A percentile compares a stretch with the other conserved stretches of the same genome.
Evolutionary conservation across 2,329 filamentous ascomycete species (phyloP).

Genomic region (Torrubiella hemipterigena): DNA sequence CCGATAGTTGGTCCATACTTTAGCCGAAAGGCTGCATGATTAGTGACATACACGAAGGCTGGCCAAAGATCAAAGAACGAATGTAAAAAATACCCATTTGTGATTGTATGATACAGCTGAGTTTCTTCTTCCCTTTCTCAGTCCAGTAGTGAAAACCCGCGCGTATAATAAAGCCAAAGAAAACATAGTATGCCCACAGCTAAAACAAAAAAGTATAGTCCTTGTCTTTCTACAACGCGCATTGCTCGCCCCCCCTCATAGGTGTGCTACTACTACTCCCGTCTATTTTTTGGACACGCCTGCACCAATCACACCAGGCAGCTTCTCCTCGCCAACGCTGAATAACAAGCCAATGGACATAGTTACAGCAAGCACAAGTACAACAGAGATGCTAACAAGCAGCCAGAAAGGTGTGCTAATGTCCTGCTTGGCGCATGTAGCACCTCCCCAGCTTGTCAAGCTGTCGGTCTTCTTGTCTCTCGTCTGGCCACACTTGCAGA

Average conservation of each 20-base stretch:
- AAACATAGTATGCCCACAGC: not conserved
- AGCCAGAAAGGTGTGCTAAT: conserved; percentile 84
- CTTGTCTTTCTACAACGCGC: not conserved
- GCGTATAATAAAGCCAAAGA: not conserved
- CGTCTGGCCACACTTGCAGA: conserved; percentile 61
- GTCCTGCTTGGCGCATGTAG: conserved; percentile 83
- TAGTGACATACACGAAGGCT: too few relatives aligned
- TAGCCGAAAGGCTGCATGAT: too few relatives aligned
- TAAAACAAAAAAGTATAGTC: too few relatives aligned
- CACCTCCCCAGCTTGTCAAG: conserved; percentile 69
- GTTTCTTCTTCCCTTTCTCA: too few relatives aligned
- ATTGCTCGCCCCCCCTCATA: not conserved
- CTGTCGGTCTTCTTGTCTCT: conserved; percentile 40
- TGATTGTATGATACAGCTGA: not conserved
- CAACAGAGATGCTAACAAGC: conserved; percentile 61
- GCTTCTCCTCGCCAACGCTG: conserved; percentile 71
- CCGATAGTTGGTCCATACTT: too few relatives aligned
- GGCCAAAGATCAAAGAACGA: too few relatives aligned
- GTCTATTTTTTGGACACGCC: conserved; percentile 82
- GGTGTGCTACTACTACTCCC: conserved; percentile 41
- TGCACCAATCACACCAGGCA: conserved; percentile 92
- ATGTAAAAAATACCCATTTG: too few relatives aligned
- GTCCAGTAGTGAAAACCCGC: too few relatives aligned
- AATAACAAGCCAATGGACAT: conserved; percentile 70
- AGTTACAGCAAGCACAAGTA: conserved; percentile 54